These are phyloP conservation scores for Carex scoparia DNA, from an alignment of 176 grass and related monocot genomes.

Conservation along the genomic window DNA sequence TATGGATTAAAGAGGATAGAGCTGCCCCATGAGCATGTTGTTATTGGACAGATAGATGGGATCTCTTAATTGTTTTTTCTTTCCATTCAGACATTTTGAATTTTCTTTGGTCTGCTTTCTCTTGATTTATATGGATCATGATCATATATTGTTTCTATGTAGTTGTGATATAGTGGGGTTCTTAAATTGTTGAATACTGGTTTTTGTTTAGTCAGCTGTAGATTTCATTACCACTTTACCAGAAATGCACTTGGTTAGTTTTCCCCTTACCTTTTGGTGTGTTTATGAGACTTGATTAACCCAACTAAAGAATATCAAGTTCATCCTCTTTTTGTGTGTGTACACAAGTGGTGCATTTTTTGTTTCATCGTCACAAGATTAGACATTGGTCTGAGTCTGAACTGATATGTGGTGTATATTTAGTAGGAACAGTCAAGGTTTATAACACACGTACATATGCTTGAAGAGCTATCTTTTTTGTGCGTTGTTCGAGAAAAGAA, in stretches of 20 bases:
- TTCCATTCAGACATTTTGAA: not conserved
- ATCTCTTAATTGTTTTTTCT: not conserved
- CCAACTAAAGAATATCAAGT: not conserved
- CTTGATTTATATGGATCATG: not conserved
- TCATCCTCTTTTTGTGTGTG: not conserved
- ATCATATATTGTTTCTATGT: slow-evolving; percentile 1
- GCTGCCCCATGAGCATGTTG: not conserved
- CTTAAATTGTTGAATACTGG: not conserved
- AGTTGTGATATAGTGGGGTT: slow-evolving; percentile 3
- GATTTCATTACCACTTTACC: not conserved
- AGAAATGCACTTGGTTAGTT: not conserved
- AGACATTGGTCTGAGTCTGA: not conserved
- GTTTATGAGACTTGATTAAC: not conserved
- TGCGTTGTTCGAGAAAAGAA: not conserved
- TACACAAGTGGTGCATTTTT: not conserved
- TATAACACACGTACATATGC: not conserved
- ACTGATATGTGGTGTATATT: not conserved
- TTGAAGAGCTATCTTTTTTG: not conserved
- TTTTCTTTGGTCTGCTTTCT: not conserved
- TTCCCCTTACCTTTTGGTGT: not conserved
- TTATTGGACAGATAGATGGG: slow-evolving; percentile 4
- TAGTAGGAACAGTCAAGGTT: not conserved
- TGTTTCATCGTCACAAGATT: not conserved
- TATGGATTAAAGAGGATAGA: slow-evolving; percentile 8
- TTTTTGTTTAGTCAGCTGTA: not conserved